phyloP scores from a whole-genome alignment of 1,139 yeast species.

The Hyphopichia buzzinii region DNA sequence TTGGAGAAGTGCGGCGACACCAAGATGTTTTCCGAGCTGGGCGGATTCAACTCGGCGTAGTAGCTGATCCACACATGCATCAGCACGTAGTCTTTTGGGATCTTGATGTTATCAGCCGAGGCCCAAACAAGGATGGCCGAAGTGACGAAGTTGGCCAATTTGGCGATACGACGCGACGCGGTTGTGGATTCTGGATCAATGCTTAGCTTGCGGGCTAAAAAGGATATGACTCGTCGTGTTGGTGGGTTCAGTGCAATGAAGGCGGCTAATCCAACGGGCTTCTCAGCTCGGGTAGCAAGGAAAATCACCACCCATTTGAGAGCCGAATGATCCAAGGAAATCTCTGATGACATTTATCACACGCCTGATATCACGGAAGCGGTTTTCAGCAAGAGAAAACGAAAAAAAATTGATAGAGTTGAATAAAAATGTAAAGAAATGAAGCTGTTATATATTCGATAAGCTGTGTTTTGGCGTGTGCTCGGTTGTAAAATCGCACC shows the following conservation, averaged over 20 bases:
- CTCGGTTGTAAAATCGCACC: too few relatives aligned
- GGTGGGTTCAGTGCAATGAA: constrained; percentile 35
- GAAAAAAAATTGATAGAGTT: neutral
- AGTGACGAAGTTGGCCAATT: constrained; percentile 27
- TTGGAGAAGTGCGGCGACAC: constrained; percentile 28
- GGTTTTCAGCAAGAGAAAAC: neutral
- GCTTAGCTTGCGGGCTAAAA: neutral
- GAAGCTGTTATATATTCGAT: too few relatives aligned
- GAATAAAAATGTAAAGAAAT: too few relatives aligned
- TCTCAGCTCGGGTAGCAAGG: constrained; percentile 21
- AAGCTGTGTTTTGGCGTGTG: too few relatives aligned
- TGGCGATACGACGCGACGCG: constrained; percentile 7
- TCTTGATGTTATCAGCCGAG: constrained; percentile 20
- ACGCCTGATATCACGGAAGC: too few relatives aligned
- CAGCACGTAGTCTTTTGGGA: constrained; percentile 42
- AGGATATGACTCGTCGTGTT: constrained; percentile 14
- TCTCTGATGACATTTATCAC: too few relatives aligned
- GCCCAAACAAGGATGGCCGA: constrained; percentile 32
- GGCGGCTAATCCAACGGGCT: constrained; percentile 31
- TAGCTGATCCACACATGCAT: constrained; percentile 36
- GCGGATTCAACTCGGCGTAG: constrained; percentile 34
- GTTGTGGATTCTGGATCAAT: neutral
- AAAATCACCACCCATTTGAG: constrained; percentile 28
- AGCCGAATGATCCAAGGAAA: constrained; percentile 11
- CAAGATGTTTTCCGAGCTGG: constrained; percentile 28